These are phyloP conservation scores for Amphicarpaea edgeworthii DNA, from an alignment of 306 rosid species.

Conservation along the genomic window DNA sequence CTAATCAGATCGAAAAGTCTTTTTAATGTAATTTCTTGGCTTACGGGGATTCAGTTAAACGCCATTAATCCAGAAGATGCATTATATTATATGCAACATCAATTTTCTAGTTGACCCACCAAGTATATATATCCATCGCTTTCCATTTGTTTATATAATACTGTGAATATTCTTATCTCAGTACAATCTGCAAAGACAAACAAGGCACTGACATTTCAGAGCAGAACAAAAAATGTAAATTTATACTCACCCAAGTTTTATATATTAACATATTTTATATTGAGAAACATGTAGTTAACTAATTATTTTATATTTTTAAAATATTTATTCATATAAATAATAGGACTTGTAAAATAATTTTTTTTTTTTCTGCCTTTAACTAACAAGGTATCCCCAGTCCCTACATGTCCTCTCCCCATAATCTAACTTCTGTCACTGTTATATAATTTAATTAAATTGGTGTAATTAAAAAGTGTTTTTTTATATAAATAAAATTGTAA, in stretches of 20 bases:
- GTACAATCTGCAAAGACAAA: not conserved
- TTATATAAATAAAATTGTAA: no score
- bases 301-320: no score
- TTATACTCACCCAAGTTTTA: not conserved
- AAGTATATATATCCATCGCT: not conserved
- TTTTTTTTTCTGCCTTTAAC: no score
- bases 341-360: no score
- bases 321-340: no score
- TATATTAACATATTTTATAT: no score
- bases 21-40: not conserved
- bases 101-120: conserved; percentile 17
- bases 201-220: not conserved
- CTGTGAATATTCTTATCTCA: not conserved
- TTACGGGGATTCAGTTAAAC: not conserved
- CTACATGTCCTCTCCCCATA: no score
- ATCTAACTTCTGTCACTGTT: no score
- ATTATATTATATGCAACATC: conserved; percentile 1
- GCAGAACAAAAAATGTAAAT: not conserved
- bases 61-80: conserved; percentile 5
- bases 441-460: no score
- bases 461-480: no score
- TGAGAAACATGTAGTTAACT: no score
- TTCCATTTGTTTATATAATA: not conserved
- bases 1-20: not conserved
- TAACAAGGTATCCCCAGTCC: no score